Evolutionary conservation across 495 filamentous ascomycete genomes (phyloP).

Genomic region (Talaromyces trachyspermus): DNA sequence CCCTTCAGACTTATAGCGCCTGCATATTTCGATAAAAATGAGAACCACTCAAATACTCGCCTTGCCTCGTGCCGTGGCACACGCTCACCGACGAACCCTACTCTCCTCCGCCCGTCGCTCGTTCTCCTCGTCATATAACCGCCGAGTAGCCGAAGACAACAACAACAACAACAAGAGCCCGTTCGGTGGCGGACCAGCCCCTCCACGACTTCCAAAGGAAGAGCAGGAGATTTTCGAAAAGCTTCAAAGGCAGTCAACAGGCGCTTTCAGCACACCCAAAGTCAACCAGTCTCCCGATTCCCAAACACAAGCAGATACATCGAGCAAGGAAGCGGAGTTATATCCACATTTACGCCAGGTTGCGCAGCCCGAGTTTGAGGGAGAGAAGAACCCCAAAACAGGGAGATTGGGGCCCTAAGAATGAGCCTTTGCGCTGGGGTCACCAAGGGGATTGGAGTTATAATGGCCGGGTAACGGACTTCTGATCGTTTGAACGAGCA

Average conservation of each 20-base stretch:
- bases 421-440: constrained; percentile 90
- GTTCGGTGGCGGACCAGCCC: constrained; percentile 53
- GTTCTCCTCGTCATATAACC: constrained; percentile 21
- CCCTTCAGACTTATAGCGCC: neutral
- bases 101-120: constrained; percentile 12
- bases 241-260: constrained; percentile 65
- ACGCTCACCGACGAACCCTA: constrained; percentile 14
- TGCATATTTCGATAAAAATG: neutral
- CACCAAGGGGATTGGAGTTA: constrained; percentile 82
- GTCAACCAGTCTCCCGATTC: constrained; percentile 39
- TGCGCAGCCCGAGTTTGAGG: constrained; percentile 86
- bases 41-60: constrained; percentile 3
- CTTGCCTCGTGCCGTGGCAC: constrained; percentile 12
- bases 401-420: constrained; percentile 95
- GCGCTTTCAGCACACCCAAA: constrained; percentile 60
- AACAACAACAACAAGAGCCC: constrained; percentile 12
- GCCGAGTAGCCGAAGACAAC: constrained; percentile 21
- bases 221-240: constrained; percentile 91
- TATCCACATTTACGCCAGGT: constrained; percentile 67
- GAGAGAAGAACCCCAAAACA: constrained; percentile 86
- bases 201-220: constrained; percentile 75
- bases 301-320: constrained; percentile 18
- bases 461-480: constrained; percentile 93
- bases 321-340: constrained; percentile 48
- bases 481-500: constrained; percentile 45